Conservation (phyloP, 1,139 yeast species). For the Diutina pseudorugosa region DNA sequence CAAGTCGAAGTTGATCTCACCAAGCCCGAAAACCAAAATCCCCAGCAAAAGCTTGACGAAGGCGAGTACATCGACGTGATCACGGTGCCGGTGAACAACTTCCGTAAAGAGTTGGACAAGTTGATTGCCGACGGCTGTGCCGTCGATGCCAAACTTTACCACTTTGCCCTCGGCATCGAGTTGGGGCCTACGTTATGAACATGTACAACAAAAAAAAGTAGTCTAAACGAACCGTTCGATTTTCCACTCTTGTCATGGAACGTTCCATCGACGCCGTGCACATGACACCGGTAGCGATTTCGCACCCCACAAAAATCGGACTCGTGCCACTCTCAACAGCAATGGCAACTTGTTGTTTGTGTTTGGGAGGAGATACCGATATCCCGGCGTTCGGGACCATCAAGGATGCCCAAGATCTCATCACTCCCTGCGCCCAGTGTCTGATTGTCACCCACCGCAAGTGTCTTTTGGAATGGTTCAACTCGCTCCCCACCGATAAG, state of each 20-base stretch:
- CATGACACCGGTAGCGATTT: neutral
- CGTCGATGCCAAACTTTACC: slow-evolving; percentile 79
- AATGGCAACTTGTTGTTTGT: slow-evolving; percentile 21
- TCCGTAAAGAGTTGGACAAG: slow-evolving; percentile 41
- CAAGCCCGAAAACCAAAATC: slow-evolving; percentile 52
- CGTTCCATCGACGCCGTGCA: neutral
- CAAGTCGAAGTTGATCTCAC: slow-evolving; percentile 65
- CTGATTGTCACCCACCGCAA: slow-evolving; percentile 25
- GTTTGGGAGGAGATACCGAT: slow-evolving; percentile 28
- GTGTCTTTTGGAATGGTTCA: slow-evolving; percentile 34
- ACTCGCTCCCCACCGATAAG: slow-evolving; percentile 15
- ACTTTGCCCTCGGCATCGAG: slow-evolving; percentile 60
- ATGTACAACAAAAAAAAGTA: neutral
- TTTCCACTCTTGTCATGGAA: neutral
- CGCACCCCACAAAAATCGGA: slow-evolving; percentile 1
- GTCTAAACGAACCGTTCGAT: neutral
- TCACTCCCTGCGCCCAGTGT: slow-evolving; percentile 32
- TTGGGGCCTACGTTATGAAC: neutral
- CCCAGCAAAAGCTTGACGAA: slow-evolving; percentile 68
- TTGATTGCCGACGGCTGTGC: slow-evolving; percentile 55
- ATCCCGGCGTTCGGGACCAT: slow-evolving; percentile 29
- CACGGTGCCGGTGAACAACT: slow-evolving; percentile 44
- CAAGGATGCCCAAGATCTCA: slow-evolving; percentile 26
- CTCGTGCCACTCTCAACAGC: neutral
- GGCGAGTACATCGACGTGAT: slow-evolving; percentile 83